A percentile compares a stretch with the other conserved stretches of the same genome.
Conservation (phyloP, 441 rosid species). For the Jatropha multifida region DNA sequence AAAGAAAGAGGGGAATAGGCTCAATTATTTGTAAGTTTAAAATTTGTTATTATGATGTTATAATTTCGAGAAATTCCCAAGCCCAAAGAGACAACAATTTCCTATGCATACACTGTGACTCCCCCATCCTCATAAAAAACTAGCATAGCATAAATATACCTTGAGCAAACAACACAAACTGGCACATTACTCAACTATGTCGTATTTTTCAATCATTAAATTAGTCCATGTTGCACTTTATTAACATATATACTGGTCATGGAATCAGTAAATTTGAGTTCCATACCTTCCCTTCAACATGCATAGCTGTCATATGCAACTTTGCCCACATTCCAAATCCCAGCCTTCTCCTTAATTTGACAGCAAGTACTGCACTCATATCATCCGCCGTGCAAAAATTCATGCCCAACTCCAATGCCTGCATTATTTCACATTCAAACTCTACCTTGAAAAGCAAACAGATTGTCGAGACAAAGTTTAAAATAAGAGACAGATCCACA, state of each 20-base stretch:
- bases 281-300: constrained; percentile 92
- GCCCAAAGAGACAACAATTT: too few relatives aligned
- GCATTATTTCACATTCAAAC: constrained; percentile 31
- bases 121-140: background rate
- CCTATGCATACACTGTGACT: background rate
- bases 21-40: too few relatives aligned
- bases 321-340: constrained; percentile 95
- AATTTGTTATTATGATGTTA: too few relatives aligned
- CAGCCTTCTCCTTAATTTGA: constrained; percentile 71
- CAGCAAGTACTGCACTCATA: constrained; percentile 88
- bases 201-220: background rate
- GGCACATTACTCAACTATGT: background rate
- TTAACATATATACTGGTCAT: background rate
- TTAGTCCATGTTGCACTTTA: background rate
- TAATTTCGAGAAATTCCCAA: too few relatives aligned
- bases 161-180: background rate
- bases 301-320: constrained; percentile 94
- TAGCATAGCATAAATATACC: background rate
- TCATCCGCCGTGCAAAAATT: constrained; percentile 92
- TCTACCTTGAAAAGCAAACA: constrained; percentile 6
- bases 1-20: too few relatives aligned
- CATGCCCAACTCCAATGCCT: constrained; percentile 93
- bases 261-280: background rate
- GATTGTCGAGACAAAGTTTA: background rate
- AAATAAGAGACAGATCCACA: background rate